Evolutionary conservation across 257 asterid species (phyloP).

Genomic region (Przewalskia tangutica): DNA sequence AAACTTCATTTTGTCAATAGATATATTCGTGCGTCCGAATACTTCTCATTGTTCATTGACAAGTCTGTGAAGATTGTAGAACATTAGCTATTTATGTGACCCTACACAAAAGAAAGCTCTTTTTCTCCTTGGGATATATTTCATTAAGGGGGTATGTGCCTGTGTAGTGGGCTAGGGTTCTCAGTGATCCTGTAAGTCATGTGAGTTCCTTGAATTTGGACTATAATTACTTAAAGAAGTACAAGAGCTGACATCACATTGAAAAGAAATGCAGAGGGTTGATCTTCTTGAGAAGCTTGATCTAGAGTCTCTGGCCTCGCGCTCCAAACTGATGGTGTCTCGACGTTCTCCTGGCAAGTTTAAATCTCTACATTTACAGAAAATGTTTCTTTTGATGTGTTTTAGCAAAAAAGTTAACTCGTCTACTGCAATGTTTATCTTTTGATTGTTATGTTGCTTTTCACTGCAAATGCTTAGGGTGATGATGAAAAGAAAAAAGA

Average conservation of each 20-base stretch:
- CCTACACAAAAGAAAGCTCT: background rate
- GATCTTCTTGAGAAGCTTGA: constrained; percentile 53
- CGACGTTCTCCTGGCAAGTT: too few species aligned
- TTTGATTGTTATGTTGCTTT: background rate
- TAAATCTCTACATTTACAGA: background rate
- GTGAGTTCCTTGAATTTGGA: background rate
- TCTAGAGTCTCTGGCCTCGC: constrained; percentile 20
- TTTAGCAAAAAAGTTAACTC: background rate
- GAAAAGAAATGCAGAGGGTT: background rate
- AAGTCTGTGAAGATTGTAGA: background rate
- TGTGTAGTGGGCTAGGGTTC: background rate
- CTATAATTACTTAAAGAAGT: background rate
- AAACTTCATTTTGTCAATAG: background rate
- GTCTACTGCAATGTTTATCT: background rate
- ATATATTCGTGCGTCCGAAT: background rate
- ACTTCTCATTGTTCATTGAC: background rate
- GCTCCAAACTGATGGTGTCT: too few species aligned
- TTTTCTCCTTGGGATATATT: background rate
- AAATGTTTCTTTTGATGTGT: background rate
- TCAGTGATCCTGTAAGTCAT: background rate
- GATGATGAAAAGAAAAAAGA: constrained; percentile 29
- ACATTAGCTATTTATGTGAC: background rate
- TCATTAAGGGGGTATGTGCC: background rate
- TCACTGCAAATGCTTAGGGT: constrained; percentile 25
- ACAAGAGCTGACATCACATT: background rate